Conservation (phyloP, 2,329 filamentous ascomycete species). For the Penicillium sp. region DNA sequence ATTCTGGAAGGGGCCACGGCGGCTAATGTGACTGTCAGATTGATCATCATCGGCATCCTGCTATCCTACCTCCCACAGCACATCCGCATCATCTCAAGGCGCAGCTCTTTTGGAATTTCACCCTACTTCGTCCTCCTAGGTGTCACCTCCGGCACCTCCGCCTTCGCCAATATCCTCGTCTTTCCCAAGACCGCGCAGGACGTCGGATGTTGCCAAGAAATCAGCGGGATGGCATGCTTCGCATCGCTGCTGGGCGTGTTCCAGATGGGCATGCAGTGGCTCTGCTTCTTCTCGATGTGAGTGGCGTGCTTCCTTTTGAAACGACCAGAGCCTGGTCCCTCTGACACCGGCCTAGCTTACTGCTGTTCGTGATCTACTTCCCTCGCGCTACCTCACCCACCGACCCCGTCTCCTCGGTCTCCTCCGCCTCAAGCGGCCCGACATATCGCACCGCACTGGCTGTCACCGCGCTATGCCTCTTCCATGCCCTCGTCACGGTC, state of each 20-base stretch:
- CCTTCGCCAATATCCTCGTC: slow-evolving; percentile 88
- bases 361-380: slow-evolving; percentile 95
- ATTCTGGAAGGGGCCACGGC: slow-evolving; percentile 8
- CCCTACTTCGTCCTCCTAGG: slow-evolving; percentile 95
- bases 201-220: slow-evolving; percentile 78
- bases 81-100: slow-evolving; percentile 78
- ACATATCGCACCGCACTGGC: slow-evolving; percentile 75
- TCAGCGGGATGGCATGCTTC: slow-evolving; percentile 77
- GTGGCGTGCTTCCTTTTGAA: slow-evolving; percentile 30
- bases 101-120: slow-evolving; percentile 89
- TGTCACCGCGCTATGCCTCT: slow-evolving; percentile 68
- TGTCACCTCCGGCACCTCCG: slow-evolving; percentile 80
- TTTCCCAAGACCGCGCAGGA: slow-evolving; percentile 79
- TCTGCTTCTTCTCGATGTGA: slow-evolving; percentile 88
- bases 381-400: slow-evolving; percentile 58
- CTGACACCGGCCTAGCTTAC: slow-evolving; percentile 57
- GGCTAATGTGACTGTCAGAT: slow-evolving; percentile 37
- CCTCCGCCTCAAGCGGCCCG: slow-evolving; percentile 49
- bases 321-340: not conserved
- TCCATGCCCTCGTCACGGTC: slow-evolving; percentile 71
- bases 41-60: slow-evolving; percentile 84
- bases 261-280: slow-evolving; percentile 88
- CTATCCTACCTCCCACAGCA: slow-evolving; percentile 95
- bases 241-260: slow-evolving; percentile 83
- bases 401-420: slow-evolving; percentile 43